A percentile compares a stretch with the other conserved stretches of the same genome.
Evolutionary conservation across 2,329 filamentous ascomycete genomes (phyloP).

Genomic region (Aspergillus fischeri): DNA sequence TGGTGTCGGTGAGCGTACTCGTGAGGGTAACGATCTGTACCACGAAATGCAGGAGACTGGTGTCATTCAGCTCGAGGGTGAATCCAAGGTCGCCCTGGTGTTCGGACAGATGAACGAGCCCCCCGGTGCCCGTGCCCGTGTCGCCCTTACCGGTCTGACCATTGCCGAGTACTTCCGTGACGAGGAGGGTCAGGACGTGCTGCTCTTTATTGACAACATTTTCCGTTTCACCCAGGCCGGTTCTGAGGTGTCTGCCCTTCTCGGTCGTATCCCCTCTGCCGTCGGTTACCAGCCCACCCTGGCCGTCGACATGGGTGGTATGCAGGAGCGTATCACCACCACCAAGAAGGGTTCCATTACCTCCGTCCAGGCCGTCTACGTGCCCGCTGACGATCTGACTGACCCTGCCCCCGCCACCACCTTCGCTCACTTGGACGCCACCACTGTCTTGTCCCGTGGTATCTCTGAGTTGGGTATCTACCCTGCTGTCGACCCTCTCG

Average conservation of each 20-base stretch:
- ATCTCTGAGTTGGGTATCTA: constrained; percentile 99
- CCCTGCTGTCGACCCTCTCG: constrained; percentile 98
- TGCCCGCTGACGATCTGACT: constrained; percentile 99
- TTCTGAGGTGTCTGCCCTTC: constrained; percentile 98
- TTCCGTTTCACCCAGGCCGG: constrained; percentile 99
- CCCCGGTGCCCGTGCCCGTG: constrained; percentile 98
- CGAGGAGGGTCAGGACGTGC: constrained; percentile 85
- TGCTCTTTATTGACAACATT: constrained; percentile 99
- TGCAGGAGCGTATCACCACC: constrained; percentile 99
- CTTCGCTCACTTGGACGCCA: constrained; percentile 99
- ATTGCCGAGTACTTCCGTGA: constrained; percentile 74
- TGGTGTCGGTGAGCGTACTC: constrained; percentile 99
- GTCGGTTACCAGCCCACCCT: constrained; percentile 99
- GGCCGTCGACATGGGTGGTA: constrained; percentile 96
- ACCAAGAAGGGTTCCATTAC: constrained; percentile 99
- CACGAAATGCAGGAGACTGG: constrained; percentile 99
- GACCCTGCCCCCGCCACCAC: constrained; percentile 98
- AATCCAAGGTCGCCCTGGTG: constrained; percentile 98
- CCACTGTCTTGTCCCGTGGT: constrained; percentile 99
- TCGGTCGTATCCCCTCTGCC: constrained; percentile 99
- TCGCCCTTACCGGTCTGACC: constrained; percentile 82
- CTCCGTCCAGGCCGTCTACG: constrained; percentile 99
- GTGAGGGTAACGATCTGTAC: constrained; percentile 99
- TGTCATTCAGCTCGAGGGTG: constrained; percentile 98
- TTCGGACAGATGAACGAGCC: constrained; percentile 99